phyloP scores from a whole-genome alignment of 495 filamentous ascomycete genomes.

The Bathelium albidoporum region DNA sequence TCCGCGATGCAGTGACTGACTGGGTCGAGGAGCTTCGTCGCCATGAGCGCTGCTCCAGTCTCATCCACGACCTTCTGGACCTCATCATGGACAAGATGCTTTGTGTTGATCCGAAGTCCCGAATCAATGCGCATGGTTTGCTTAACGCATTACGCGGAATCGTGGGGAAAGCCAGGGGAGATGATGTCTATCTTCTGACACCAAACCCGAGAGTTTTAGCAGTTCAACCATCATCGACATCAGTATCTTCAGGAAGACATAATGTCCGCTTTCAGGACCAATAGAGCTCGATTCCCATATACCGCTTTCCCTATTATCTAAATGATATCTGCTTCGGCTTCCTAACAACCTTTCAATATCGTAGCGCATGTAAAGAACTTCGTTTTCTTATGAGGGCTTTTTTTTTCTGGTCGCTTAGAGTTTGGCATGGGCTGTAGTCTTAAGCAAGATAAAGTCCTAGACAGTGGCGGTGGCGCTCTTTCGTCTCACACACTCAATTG shows the following conservation, averaged over 20 bases:
- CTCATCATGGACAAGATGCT: conserved; percentile 10
- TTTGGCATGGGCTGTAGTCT: no score
- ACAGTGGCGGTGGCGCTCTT: no score
- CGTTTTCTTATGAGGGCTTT: no score
- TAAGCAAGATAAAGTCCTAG: no score
- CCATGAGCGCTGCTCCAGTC: conserved; percentile 5
- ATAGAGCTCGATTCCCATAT: background rate
- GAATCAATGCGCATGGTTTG: conserved; percentile 2
- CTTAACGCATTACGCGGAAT: background rate
- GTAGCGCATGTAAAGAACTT: no score
- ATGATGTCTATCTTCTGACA: conserved; percentile 6
- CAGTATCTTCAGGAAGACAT: background rate
- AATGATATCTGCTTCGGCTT: no score
- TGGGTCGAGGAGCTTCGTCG: conserved; percentile 10
- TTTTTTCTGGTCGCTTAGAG: no score
- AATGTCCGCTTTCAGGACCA: no score
- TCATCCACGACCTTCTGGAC: conserved; percentile 6
- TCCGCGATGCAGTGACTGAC: background rate
- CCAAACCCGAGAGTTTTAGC: background rate
- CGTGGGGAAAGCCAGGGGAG: conserved; percentile 1
- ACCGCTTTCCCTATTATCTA: background rate
- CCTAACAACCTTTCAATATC: no score
- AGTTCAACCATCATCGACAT: background rate
- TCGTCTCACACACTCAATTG: no score
- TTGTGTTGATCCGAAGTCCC: conserved; percentile 5